Percentiles rank a stretch among this genome's conserved stretches.
phyloP scores from a whole-genome alignment of 768 basidiomycete genomes.

The Russula ochroleuca region DNA sequence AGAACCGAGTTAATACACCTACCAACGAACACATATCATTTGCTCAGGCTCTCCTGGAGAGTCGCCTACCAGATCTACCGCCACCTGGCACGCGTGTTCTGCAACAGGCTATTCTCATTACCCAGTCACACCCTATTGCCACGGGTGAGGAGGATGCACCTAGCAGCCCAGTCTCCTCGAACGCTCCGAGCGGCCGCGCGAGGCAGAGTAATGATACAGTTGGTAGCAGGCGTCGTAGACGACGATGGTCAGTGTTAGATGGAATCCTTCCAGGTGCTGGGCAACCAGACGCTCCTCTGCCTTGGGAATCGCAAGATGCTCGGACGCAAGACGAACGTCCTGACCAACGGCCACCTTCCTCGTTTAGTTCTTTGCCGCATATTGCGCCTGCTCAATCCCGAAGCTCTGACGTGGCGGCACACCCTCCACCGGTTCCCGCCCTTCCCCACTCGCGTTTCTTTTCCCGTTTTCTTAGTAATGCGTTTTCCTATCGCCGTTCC shows the following conservation, averaged over 20 bases:
- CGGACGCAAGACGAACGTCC: slow-evolving; percentile 1
- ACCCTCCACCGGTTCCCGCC: slow-evolving; percentile 33
- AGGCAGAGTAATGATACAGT: slow-evolving; percentile 21
- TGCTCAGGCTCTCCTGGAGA: slow-evolving; percentile 71
- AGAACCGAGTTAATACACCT: slow-evolving; percentile 25
- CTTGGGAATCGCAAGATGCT: slow-evolving; percentile 9
- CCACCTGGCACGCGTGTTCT: slow-evolving; percentile 61
- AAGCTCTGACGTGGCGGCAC: background rate
- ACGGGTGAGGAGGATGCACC: slow-evolving; percentile 43
- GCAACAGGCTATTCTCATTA: slow-evolving; percentile 66
- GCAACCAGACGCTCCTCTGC: slow-evolving; percentile 21
- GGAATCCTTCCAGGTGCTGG: slow-evolving; percentile 39
- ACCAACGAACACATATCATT: slow-evolving; percentile 62
- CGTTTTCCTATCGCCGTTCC: slow-evolving; percentile 55
- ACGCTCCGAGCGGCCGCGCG: slow-evolving; percentile 36
- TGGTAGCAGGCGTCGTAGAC: slow-evolving; percentile 44
- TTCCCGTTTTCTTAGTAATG: slow-evolving; percentile 64
- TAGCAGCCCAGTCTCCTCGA: slow-evolving; percentile 44
- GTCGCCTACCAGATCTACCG: slow-evolving; percentile 69
- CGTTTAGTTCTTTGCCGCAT: background rate
- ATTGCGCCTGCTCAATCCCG: slow-evolving; percentile 1
- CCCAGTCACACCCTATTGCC: slow-evolving; percentile 39
- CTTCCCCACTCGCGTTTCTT: slow-evolving; percentile 58
- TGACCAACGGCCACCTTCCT: slow-evolving; percentile 6
- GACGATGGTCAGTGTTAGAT: slow-evolving; percentile 71